These are phyloP conservation scores for Epichloe brachyelytri DNA, from an alignment of 2,329 filamentous ascomycete species.

Conservation along the genomic window DNA sequence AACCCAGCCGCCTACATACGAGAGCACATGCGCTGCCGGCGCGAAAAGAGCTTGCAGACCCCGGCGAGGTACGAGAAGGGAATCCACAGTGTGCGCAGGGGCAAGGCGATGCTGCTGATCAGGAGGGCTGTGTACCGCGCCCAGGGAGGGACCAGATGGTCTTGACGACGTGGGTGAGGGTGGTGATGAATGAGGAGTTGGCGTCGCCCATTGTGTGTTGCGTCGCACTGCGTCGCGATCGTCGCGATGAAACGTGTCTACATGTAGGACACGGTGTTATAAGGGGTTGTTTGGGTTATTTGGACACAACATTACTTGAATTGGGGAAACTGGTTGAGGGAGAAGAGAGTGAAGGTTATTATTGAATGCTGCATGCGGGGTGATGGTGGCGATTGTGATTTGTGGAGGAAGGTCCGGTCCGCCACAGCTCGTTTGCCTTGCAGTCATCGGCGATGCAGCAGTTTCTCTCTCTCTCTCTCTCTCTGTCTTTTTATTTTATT, in stretches of 20 bases:
- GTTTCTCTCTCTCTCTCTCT: background rate
- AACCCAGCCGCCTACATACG: slow-evolving; percentile 3
- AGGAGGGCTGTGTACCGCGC: slow-evolving; percentile 12
- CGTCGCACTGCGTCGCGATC: too few relatives aligned
- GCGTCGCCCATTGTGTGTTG: slow-evolving; percentile 7
- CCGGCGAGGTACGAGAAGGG: slow-evolving; percentile 1
- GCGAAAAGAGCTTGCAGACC: background rate
- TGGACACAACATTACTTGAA: background rate
- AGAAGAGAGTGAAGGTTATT: background rate
- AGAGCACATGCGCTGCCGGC: slow-evolving; percentile 2
- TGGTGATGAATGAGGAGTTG: slow-evolving; percentile 12
- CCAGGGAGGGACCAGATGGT: slow-evolving; percentile 18
- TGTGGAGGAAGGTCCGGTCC: background rate
- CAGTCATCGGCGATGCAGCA: background rate
- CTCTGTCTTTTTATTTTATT: background rate
- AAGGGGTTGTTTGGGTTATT: background rate
- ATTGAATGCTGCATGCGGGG: background rate
- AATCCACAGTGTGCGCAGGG: slow-evolving; percentile 2
- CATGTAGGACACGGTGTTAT: background rate
- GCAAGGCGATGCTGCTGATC: slow-evolving; percentile 7
- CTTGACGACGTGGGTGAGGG: slow-evolving; percentile 14
- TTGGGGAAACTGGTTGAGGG: background rate
- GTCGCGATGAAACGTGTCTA: background rate
- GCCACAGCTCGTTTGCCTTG: background rate
- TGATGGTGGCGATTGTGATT: background rate